Percentiles rank a stretch among this genome's conserved stretches.
phyloP scores from a whole-genome alignment of 2,329 filamentous ascomycete species.

The Talaromyces sp. region DNA sequence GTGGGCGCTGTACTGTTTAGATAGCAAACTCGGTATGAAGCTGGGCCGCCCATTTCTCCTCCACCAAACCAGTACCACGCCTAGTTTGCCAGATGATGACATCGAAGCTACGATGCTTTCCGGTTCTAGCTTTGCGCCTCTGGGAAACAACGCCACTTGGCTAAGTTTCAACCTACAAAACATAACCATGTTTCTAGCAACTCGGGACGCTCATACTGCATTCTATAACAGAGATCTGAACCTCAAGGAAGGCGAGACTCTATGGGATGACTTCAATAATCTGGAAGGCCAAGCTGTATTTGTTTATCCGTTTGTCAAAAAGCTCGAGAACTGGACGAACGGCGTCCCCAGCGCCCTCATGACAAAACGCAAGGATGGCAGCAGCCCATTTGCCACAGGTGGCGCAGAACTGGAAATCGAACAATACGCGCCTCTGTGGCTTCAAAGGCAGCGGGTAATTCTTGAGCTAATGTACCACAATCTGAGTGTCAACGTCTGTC shows the following conservation, averaged over 20 bases:
- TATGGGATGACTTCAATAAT: conserved; percentile 31
- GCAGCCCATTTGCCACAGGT: conserved; percentile 40
- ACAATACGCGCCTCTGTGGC: conserved; percentile 38
- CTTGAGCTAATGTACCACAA: conserved; percentile 45
- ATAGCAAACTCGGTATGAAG: conserved; percentile 48
- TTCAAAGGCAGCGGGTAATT: conserved; percentile 43
- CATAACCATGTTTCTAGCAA: conserved; percentile 34
- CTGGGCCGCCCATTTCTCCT: conserved; percentile 46
- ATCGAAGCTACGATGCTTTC: conserved; percentile 28
- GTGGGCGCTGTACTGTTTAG: conserved; percentile 52
- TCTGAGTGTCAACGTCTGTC: conserved; percentile 37
- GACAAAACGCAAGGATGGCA: conserved; percentile 32
- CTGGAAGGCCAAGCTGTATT: conserved; percentile 34
- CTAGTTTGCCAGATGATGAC: conserved; percentile 39
- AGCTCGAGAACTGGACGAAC: conserved; percentile 33
- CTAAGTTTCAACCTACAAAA: conserved; percentile 38
- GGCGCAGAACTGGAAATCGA: conserved; percentile 35
- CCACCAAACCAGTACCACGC: conserved; percentile 33
- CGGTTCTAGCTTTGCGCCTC: conserved; percentile 32
- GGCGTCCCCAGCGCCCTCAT: conserved; percentile 40
- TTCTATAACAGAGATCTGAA: conserved; percentile 34
- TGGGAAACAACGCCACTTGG: conserved; percentile 39
- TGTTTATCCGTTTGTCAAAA: conserved; percentile 27
- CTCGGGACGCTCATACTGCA: conserved; percentile 32
- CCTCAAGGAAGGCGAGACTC: conserved; percentile 23